These are phyloP conservation scores for Fusarium sp. DNA, from an alignment of 2,329 filamentous ascomycete species.

Conservation along the genomic window DNA sequence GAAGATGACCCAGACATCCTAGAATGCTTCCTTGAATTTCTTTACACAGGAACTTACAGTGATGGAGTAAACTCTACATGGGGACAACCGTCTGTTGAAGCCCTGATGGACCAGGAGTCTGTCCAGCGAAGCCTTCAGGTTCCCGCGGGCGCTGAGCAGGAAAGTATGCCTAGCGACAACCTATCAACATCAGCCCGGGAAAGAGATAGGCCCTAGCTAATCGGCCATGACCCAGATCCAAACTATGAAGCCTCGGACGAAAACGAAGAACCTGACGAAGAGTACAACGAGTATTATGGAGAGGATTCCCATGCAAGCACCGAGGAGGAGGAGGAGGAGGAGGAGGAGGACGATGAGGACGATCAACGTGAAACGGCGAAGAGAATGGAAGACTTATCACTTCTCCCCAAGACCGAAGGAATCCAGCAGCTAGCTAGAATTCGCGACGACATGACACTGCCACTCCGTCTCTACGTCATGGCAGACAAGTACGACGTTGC, in stretches of 20 bases:
- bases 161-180: no score
- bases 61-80: not conserved
- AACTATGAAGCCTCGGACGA: not conserved
- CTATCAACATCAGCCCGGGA: no score
- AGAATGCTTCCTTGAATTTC: conserved; percentile 50
- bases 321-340: no score
- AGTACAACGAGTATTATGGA: conserved; percentile 31
- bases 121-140: conserved; percentile 4
- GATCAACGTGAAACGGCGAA: not conserved
- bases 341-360: no score
- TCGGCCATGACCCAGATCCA: not conserved
- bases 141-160: conserved; percentile 9
- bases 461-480: conserved; percentile 53
- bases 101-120: not conserved
- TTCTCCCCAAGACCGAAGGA: not conserved
- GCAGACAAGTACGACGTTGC: conserved; percentile 57
- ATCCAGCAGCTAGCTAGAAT: not conserved
- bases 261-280: conserved; percentile 18
- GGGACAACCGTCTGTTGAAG: not conserved
- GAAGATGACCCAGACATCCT: conserved; percentile 51
- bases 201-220: not conserved
- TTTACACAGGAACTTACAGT: conserved; percentile 49
- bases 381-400: not conserved
- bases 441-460: conserved; percentile 34
- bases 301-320: not conserved